Percentiles rank a stretch among this genome's conserved stretches.
Evolutionary conservation across 192 early-diverging fungal species (phyloP).

Genomic region (Chytriomyces confervae): DNA sequence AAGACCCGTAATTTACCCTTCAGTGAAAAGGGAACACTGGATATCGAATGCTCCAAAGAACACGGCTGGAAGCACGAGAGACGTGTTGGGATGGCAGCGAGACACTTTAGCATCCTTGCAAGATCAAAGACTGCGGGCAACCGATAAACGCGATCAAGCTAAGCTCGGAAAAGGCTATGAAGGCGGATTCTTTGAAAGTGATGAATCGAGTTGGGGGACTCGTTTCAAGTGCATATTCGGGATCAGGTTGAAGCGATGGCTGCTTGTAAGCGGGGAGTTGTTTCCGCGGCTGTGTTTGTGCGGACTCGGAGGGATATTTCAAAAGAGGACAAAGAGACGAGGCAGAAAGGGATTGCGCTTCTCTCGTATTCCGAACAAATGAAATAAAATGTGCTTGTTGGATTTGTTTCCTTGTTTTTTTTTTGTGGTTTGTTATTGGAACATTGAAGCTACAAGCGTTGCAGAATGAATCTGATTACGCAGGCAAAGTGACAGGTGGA

Average conservation of each 20-base stretch:
- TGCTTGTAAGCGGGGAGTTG: not conserved
- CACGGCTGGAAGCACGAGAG: constrained; percentile 24
- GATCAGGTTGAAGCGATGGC: constrained; percentile 2
- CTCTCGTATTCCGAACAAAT: constrained; percentile 6
- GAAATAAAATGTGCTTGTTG: not conserved
- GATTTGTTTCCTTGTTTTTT: no score
- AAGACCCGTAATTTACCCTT: constrained; percentile 16
- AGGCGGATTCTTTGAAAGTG: no score
- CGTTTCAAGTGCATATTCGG: not conserved
- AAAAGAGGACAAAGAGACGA: not conserved
- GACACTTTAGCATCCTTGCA: no score
- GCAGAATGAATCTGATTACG: no score
- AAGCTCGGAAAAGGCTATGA: not conserved
- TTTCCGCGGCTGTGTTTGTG: not conserved
- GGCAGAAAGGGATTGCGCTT: constrained; percentile 10
- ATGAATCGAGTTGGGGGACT: constrained; percentile 8
- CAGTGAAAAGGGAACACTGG: constrained; percentile 10
- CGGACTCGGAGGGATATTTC: not conserved
- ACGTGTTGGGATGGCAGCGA: not conserved
- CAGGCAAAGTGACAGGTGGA: no score
- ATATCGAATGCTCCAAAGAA: constrained; percentile 20
- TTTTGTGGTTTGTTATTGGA: no score
- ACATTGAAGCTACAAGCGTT: no score
- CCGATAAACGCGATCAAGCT: not conserved
- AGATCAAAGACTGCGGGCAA: not conserved